These are phyloP conservation scores for Penicillium italicum DNA, from an alignment of 2,329 filamentous ascomycete species.

Conservation along the genomic window DNA sequence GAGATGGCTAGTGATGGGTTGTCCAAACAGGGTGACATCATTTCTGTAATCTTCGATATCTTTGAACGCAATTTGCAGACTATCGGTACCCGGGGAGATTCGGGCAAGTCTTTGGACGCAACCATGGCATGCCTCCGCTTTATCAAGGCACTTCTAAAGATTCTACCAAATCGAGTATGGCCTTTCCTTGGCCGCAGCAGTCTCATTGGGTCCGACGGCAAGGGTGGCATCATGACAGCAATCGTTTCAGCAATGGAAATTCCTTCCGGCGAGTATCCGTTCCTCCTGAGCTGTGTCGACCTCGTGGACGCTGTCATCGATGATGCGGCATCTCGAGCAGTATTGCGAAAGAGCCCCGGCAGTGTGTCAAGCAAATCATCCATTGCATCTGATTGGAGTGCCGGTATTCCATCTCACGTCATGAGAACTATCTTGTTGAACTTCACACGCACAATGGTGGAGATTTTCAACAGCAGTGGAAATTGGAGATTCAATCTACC, in stretches of 20 bases:
- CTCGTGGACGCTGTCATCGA: slow-evolving; percentile 74
- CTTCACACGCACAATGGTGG: slow-evolving; percentile 71
- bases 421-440: slow-evolving; percentile 68
- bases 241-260: slow-evolving; percentile 82
- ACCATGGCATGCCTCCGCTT: slow-evolving; percentile 77
- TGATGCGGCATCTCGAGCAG: slow-evolving; percentile 62
- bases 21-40: slow-evolving; percentile 60
- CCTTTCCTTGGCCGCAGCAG: slow-evolving; percentile 79
- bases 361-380: slow-evolving; percentile 30
- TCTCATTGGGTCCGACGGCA: slow-evolving; percentile 71
- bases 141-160: slow-evolving; percentile 64
- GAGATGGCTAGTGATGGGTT: slow-evolving; percentile 51
- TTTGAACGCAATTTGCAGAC: slow-evolving; percentile 64
- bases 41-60: slow-evolving; percentile 77
- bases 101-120: slow-evolving; percentile 62
- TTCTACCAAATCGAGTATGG: slow-evolving; percentile 84
- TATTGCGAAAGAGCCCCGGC: slow-evolving; percentile 39
- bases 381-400: slow-evolving; percentile 50
- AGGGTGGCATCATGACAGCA: slow-evolving; percentile 69
- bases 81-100: slow-evolving; percentile 56
- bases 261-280: slow-evolving; percentile 68
- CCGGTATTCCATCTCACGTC: slow-evolving; percentile 73
- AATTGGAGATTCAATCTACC: slow-evolving; percentile 77
- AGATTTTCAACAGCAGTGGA: slow-evolving; percentile 78
- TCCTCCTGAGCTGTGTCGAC: slow-evolving; percentile 68